These are phyloP conservation scores for Trichoderma citrinoviride DNA, from an alignment of 2,329 filamentous ascomycete genomes.

Conservation along the genomic window DNA sequence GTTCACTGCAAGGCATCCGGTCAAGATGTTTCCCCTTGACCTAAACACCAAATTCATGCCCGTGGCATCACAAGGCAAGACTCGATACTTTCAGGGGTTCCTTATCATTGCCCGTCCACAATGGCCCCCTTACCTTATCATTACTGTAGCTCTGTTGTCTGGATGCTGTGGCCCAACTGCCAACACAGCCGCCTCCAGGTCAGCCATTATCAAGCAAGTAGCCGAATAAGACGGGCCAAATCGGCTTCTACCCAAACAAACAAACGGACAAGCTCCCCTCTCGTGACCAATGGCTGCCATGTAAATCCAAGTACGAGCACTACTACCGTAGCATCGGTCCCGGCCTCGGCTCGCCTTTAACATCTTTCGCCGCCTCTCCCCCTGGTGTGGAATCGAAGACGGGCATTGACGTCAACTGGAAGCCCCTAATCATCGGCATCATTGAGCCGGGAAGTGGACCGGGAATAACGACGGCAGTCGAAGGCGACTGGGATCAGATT, in stretches of 20 bases:
- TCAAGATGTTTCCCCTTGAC: no score
- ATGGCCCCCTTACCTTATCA: not conserved
- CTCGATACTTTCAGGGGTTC: no score
- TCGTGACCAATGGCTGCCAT: not conserved
- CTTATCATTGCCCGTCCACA: no score
- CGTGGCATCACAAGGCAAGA: no score
- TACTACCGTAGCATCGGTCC: slow-evolving; percentile 3
- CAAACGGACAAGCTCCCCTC: no score
- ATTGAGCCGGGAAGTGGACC: slow-evolving; percentile 15
- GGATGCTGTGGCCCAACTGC: not conserved
- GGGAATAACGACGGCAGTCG: slow-evolving; percentile 9
- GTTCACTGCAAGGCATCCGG: no score
- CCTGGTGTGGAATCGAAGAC: not conserved
- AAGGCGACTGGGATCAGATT: not conserved
- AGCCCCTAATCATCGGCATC: slow-evolving; percentile 11
- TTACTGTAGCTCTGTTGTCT: not conserved
- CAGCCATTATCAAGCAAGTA: not conserved
- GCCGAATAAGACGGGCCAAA: not conserved
- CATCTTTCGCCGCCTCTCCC: not conserved
- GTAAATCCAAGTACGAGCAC: not conserved
- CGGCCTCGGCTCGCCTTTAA: slow-evolving; percentile 10
- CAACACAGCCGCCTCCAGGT: not conserved
- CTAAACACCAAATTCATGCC: no score
- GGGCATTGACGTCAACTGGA: slow-evolving; percentile 13
- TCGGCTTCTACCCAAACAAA: not conserved